phyloP scores from a whole-genome alignment of 768 basidiomycete genomes.

The Phlebiopsis flavidoalba region DNA sequence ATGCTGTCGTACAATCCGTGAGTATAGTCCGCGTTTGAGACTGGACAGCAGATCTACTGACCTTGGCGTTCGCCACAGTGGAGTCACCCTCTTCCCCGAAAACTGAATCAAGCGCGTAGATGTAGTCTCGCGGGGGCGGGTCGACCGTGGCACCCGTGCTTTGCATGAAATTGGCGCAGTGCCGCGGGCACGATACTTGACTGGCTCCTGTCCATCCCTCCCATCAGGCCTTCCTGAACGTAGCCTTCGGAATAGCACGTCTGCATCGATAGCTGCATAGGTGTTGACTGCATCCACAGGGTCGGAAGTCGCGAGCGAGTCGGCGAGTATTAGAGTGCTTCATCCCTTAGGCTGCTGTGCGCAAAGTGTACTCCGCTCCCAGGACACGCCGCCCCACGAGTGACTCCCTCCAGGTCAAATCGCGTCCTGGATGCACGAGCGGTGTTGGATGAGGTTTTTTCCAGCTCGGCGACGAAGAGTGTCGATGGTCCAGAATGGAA shows the following conservation, averaged over 20 bases:
- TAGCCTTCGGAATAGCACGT: slow-evolving; percentile 39
- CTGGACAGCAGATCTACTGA: slow-evolving; percentile 14
- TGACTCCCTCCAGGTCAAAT: slow-evolving; percentile 49
- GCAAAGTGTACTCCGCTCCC: slow-evolving; percentile 33
- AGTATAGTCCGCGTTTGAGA: neutral
- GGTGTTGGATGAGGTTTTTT: slow-evolving; percentile 39
- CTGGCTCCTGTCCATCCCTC: slow-evolving; percentile 33
- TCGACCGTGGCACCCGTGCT: slow-evolving; percentile 38
- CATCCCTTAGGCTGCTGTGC: slow-evolving; percentile 39
- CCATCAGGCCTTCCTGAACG: slow-evolving; percentile 33
- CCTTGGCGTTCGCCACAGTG: slow-evolving; percentile 32
- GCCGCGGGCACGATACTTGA: slow-evolving; percentile 40
- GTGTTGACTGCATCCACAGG: slow-evolving; percentile 34
- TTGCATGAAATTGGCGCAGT: slow-evolving; percentile 33
- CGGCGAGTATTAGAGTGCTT: slow-evolving; percentile 40
- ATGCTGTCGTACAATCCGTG: slow-evolving; percentile 11
- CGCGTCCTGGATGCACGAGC: slow-evolving; percentile 30
- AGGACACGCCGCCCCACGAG: slow-evolving; percentile 55
- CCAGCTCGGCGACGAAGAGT: slow-evolving; percentile 51
- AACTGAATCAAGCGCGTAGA: slow-evolving; percentile 25
- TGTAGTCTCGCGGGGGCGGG: slow-evolving; percentile 37
- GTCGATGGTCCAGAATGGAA: slow-evolving; percentile 38
- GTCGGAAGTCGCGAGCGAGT: slow-evolving; percentile 40
- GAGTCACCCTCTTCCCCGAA: slow-evolving; percentile 32
- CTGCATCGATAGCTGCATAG: slow-evolving; percentile 31